Evolutionary conservation across 371 early-diverging fungal species (phyloP), one percentile per base, ranked within the genome.

Genomic region (Blastocladiella emersonii): DNA sequence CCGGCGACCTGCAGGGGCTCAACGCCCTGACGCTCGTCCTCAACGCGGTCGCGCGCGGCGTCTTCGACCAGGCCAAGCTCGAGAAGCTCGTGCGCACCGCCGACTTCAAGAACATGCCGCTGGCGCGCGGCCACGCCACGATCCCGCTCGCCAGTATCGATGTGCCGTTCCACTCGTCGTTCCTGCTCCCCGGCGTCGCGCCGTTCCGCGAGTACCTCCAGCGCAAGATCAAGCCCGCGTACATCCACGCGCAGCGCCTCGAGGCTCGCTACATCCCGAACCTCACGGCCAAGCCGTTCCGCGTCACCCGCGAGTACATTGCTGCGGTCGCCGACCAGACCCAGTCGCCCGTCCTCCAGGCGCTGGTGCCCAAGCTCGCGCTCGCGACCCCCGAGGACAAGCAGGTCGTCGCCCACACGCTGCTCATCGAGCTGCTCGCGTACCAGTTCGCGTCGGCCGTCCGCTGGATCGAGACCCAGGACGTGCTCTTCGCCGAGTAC

Each of bases 401-500:
- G 66, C 61, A 62, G 30, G 21, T 12, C 13, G 57, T 21, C 5
- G 95, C 91, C 51, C 86, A 89, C 74, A 78, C 78, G 27, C 75
- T 95, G 57, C 73, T 96, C 68, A 85, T 96, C 64, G 97, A 95
- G 76, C 74, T 95, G 64, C 80, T 96, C 32, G 91, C 93, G 43
- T 91, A 93, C 72, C 95, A 96, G 79, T 93, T 94, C 66, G 89
- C 90, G 37, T 87, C 89, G 53, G 88, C 94, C 62, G 95, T 96
- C 45, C 85, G 92, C 66, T 95, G 97, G 97, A 96, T 96, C 65
- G 93, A 95, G 74, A 96, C 95, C n/a, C 97, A 96, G 75, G 94
- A 95, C 66, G 79, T 82, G 60, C 76, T 94, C 57, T 87, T 95
- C 79, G 81, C 80, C 75, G 78, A 86, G 67, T 85, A 80, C 72